phyloP scores from a whole-genome alignment of 106 monocot genomes.

The Hemerocallis citrina region DNA sequence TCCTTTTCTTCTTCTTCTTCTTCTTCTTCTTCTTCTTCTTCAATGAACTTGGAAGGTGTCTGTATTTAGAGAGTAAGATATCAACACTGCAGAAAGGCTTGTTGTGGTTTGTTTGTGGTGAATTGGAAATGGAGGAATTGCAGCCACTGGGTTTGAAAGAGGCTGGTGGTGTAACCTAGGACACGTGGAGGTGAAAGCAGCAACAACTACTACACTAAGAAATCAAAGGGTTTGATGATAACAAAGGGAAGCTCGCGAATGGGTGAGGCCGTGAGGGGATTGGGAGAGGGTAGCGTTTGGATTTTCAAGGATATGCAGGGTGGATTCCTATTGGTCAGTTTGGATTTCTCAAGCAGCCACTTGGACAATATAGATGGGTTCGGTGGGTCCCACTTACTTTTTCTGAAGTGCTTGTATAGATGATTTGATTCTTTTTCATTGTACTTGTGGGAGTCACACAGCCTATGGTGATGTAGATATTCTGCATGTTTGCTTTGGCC shows the following conservation, averaged over 20 bases:
- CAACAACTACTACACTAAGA: no score
- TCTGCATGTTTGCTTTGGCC: neutral
- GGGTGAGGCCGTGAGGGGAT: slow-evolving; percentile 2
- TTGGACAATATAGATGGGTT: neutral
- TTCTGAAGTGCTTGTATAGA: neutral
- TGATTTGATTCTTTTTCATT: neutral
- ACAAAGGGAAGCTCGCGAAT: neutral
- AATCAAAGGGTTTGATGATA: neutral
- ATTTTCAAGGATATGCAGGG: neutral
- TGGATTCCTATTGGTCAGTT: slow-evolving; percentile 5
- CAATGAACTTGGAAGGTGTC: slow-evolving; percentile 1
- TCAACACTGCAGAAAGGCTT: no score
- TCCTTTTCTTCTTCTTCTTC: no score
- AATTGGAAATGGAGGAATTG: neutral
- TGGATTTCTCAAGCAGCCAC: slow-evolving; percentile 7
- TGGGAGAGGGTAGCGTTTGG: slow-evolving; percentile 1
- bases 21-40: neutral
- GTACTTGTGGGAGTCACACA: neutral
- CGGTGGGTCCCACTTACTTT: neutral
- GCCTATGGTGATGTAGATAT: neutral
- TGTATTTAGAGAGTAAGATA: no score
- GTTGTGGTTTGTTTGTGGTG: no score
- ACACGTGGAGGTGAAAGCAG: slow-evolving; percentile 8
- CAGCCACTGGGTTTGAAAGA: neutral
- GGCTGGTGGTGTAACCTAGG: neutral